Evolutionary conservation across 257 asterid species (phyloP), one percentile per base, ranked within the genome.

Genomic region (Solanum sejunctum): DNA sequence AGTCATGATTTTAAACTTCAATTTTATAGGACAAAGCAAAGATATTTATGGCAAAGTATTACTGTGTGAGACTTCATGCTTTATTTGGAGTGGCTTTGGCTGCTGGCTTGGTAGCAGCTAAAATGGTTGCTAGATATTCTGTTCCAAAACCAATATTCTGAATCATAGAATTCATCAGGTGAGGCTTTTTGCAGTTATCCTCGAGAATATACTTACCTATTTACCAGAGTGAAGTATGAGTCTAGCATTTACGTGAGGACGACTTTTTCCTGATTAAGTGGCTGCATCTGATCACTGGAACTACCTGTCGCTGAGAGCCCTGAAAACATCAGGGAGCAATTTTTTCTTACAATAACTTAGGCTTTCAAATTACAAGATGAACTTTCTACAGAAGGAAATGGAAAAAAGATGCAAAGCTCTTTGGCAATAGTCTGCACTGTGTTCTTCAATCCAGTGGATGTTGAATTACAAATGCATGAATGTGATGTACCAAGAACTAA

Each of bases 21-120:
- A 63, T 43, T 61, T 70, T 49, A 16, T 69, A 94, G 98, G 97
- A 95, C 84, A 88, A 88, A 83, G 55, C 91, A 36, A 91, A 89
- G 89, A 95, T 93, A 43, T 94, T 95, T 82, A 88, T 94, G 95
- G 94, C 98, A 8, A 95, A 94, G 71, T 95, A 94, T 81, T 92
- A 90, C 80, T 91, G 94, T 85, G 98, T 95, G 96, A 89, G 97
- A 86, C 88, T 95, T 83, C 98, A 95, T 81, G 86, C 91, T 52
- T 54, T 82, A 63, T 93, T 92, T 81, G 98, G 98, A 83, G 90
- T 88, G 58, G 94, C 97, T 84, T 86, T 93, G 91, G 90, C 96
- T 69, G 92, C 90, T 32, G 98, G 97, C 54, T 73, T 95, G 85
- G 94, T 94, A 86, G 92, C 88, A 17, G 94, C 97, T 15, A 88